Conservation (phyloP, 2,329 filamentous ascomycete genomes). For the Aspergillus versicolor region DNA sequence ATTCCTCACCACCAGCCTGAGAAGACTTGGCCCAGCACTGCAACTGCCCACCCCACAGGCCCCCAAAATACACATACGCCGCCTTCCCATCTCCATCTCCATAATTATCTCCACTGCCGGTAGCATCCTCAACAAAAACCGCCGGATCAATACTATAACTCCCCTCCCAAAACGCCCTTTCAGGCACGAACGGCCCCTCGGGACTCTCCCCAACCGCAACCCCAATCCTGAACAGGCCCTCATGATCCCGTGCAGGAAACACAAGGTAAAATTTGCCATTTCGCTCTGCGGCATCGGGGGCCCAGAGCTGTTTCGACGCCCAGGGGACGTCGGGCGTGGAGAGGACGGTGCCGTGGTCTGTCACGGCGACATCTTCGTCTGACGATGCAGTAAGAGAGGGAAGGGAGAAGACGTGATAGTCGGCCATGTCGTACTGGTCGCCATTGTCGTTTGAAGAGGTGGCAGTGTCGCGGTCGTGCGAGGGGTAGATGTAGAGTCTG, state of each 20-base stretch:
- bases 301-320: constrained; percentile 79
- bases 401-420: constrained; percentile 76
- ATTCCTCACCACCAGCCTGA: background rate
- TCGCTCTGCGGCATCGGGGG: constrained; percentile 70
- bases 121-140: constrained; percentile 64
- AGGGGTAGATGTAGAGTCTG: constrained; percentile 76
- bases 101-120: background rate
- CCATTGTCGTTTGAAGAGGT: constrained; percentile 80
- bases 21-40: constrained; percentile 69
- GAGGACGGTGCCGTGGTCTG: constrained; percentile 71
- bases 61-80: constrained; percentile 73
- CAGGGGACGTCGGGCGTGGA: constrained; percentile 67
- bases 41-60: constrained; percentile 77
- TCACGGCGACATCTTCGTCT: constrained; percentile 57
- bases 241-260: constrained; percentile 72
- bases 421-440: constrained; percentile 80
- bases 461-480: constrained; percentile 73
- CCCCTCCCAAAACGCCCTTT: constrained; percentile 64
- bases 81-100: constrained; percentile 20
- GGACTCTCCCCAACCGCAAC: constrained; percentile 65
- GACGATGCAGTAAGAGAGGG: background rate
- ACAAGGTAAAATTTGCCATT: constrained; percentile 73
- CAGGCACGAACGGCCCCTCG: constrained; percentile 68
- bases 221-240: constrained; percentile 71
- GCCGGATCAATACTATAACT: constrained; percentile 78